phyloP scores from a whole-genome alignment of 805 yeast species.

The Candida insectorum region DNA sequence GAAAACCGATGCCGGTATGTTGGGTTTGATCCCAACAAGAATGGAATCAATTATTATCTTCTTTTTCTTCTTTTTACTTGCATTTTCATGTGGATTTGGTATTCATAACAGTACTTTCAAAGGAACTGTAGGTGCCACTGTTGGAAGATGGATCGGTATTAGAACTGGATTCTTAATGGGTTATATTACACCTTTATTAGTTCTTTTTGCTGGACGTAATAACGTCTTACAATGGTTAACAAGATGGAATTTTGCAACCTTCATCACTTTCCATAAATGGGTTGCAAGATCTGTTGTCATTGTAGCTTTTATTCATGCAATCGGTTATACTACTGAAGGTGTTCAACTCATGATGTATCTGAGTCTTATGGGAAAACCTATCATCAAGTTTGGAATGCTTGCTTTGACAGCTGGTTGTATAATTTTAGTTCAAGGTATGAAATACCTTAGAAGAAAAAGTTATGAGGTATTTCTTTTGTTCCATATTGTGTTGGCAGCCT shows the following conservation, averaged over 20 bases:
- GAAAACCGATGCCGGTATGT: constrained; percentile 11
- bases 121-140: constrained; percentile 10
- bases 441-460: constrained; percentile 45
- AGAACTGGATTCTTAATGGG: constrained; percentile 51
- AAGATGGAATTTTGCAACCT: constrained; percentile 51
- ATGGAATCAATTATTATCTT: constrained; percentile 42
- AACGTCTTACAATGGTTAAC: constrained; percentile 60
- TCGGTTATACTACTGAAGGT: constrained; percentile 44
- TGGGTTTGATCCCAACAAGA: constrained; percentile 42
- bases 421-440: constrained; percentile 47
- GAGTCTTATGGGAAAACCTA: constrained; percentile 14
- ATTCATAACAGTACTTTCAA: constrained; percentile 7
- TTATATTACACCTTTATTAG: constrained; percentile 53
- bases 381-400: constrained; percentile 26
- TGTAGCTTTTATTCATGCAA: constrained; percentile 43
- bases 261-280: constrained; percentile 58
- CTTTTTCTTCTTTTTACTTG: constrained; percentile 23
- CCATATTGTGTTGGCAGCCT: constrained; percentile 31
- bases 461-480: constrained; percentile 49
- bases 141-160: constrained; percentile 43
- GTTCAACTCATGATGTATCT: constrained; percentile 1
- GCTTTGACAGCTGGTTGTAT: constrained; percentile 33
- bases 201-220: constrained; percentile 69
- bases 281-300: constrained; percentile 44
- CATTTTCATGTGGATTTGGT: constrained; percentile 13